A percentile compares a stretch with the other conserved stretches of the same genome.
These are phyloP conservation scores for Hygrophila difformis DNA, from an alignment of 257 asterid genomes.

Conservation along the genomic window DNA sequence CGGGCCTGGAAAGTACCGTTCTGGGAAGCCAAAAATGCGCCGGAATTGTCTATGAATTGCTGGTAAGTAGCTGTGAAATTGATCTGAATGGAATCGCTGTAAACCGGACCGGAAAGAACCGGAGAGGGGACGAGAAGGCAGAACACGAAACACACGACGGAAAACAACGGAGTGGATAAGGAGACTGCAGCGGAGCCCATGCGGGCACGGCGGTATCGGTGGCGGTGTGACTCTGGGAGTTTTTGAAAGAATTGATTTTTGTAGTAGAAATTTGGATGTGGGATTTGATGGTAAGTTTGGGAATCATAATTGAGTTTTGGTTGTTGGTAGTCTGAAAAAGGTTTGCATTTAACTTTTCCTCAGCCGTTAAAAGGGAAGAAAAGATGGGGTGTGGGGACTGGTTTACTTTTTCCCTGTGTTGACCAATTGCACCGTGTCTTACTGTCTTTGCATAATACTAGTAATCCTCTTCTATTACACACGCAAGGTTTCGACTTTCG, in stretches of 20 bases:
- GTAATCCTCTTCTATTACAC: too few species aligned
- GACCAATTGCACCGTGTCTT: too few species aligned
- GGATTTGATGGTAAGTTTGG: too few species aligned
- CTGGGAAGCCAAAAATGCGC: slow-evolving; percentile 28
- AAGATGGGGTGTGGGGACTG: too few species aligned
- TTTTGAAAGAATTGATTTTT: neutral
- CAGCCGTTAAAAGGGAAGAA: too few species aligned
- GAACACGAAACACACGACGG: neutral
- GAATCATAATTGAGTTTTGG: too few species aligned
- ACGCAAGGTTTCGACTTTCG: too few species aligned
- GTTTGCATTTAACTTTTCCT: too few species aligned
- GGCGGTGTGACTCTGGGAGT: slow-evolving; percentile 10
- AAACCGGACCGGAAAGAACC: slow-evolving; percentile 24
- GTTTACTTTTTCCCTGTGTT: too few species aligned
- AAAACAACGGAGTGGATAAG: neutral
- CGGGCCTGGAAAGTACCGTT: slow-evolving; percentile 30
- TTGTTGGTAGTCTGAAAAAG: too few species aligned
- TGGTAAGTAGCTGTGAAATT: slow-evolving; percentile 30
- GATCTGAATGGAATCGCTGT: slow-evolving; percentile 8
- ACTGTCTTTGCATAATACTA: too few species aligned
- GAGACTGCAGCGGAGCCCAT: slow-evolving; percentile 25
- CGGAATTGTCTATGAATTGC: slow-evolving; percentile 34
- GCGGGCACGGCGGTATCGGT: slow-evolving; percentile 21
- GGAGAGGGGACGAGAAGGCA: slow-evolving; percentile 2
- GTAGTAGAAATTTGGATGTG: neutral